Conservation (phyloP, 345 rosid species). For the Excoecaria cochinchinensis region DNA sequence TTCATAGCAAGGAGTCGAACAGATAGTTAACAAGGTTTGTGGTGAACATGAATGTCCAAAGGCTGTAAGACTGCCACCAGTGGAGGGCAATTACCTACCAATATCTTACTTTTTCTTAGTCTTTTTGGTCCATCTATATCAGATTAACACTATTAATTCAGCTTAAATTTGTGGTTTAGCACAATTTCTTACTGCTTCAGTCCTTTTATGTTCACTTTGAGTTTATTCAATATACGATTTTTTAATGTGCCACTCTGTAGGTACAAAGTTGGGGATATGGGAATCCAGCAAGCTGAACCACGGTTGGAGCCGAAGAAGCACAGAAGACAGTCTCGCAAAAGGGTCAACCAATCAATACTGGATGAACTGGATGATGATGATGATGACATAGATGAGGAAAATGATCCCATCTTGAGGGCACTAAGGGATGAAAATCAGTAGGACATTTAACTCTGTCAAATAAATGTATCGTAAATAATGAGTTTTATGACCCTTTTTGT, state of each 20-base stretch:
- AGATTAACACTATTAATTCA: background rate
- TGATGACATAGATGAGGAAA: slow-evolving; percentile 47
- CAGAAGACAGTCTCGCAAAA: slow-evolving; percentile 75
- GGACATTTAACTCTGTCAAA: background rate
- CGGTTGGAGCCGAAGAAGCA: slow-evolving; percentile 77
- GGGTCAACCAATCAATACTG: slow-evolving; percentile 61
- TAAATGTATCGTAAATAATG: background rate
- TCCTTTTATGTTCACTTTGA: background rate
- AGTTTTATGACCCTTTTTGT: background rate
- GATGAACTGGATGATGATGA: slow-evolving; percentile 61
- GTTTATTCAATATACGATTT: background rate
- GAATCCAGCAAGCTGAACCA: slow-evolving; percentile 81
- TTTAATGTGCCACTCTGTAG: slow-evolving; percentile 33
- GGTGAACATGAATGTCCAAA: background rate
- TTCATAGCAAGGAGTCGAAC: background rate
- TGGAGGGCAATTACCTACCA: background rate
- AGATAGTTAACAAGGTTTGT: background rate
- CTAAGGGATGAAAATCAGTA: slow-evolving; percentile 46
- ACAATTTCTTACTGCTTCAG: background rate
- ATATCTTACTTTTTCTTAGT: background rate
- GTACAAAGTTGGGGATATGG: slow-evolving; percentile 77
- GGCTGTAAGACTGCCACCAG: background rate
- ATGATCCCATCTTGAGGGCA: slow-evolving; percentile 58
- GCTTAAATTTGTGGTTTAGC: background rate
- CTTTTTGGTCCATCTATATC: background rate